Evolutionary conservation across 306 rosid genomes (phyloP), one percentile per base, ranked within the genome.

Genomic region (Prunus campanulata): DNA sequence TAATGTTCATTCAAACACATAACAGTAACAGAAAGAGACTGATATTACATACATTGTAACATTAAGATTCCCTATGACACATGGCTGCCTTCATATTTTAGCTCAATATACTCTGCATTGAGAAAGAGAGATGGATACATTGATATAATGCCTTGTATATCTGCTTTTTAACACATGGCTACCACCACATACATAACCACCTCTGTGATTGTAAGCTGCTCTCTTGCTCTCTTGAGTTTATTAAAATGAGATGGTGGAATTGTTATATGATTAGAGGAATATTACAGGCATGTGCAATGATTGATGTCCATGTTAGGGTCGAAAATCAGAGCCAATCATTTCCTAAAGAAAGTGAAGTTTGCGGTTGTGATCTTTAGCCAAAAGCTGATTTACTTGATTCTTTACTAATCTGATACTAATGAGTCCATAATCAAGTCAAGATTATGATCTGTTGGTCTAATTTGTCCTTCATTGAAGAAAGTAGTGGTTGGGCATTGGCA

Each of bases 221-320:
- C 48, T 30, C 14, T 25, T 13, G 16, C 59, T 56, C 35, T 24
- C 30, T 79, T 29, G 64, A 30, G 47, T 76, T 78, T 74, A 69
- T 9, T 74, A 54, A 79, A 79, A 67, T 83, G 74, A 65, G 55
- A 60, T 2, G 68, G 71, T 76, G 68, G 77, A 79, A 74, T 74
- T 81, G 82, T 86, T 68, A 74, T 83, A 86, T 76, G 81, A 79
- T 63, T 66, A 75, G 76, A 73, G 87, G 98, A 93, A 91, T 85
- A 89, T 70, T 61, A 84, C 86, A 63, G 75, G 85, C 97, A 93
- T 91, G 98, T 93, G 97, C 97, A 88, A 89, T 88, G 96, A 89
- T 91, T 85, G 84, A 81, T 71, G 54, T 35, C 75, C 82, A 77
- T 71, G 81, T 77, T 81, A 84, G 78, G 79, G 30, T 68, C 25